phyloP scores from a whole-genome alignment of 805 yeast species.

The Metschnikowia aberdeeniae region DNA sequence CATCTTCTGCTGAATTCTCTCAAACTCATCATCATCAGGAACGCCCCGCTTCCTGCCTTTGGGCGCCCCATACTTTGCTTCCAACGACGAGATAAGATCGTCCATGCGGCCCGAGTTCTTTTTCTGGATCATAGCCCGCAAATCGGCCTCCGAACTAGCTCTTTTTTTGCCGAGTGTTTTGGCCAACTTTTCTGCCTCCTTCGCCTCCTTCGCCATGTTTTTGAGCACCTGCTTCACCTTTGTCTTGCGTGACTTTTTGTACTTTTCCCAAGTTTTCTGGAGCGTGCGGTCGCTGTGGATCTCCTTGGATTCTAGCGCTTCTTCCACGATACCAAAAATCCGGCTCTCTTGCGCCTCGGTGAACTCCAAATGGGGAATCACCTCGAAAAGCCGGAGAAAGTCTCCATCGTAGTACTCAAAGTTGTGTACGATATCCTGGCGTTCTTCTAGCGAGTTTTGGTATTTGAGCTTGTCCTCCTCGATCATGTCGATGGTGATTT shows the following conservation, averaged over 20 bases:
- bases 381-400: constrained; percentile 64
- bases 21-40: constrained; percentile 47
- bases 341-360: constrained; percentile 57
- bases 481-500: constrained; percentile 60
- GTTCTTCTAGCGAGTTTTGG: constrained; percentile 58
- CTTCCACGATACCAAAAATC: constrained; percentile 47
- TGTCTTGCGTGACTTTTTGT: constrained; percentile 46
- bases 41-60: constrained; percentile 38
- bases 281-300: constrained; percentile 32
- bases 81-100: constrained; percentile 43
- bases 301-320: constrained; percentile 33
- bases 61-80: constrained; percentile 45
- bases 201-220: constrained; percentile 58
- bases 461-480: constrained; percentile 64
- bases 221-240: constrained; percentile 47
- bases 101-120: constrained; percentile 44
- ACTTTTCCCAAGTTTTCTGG: constrained; percentile 45
- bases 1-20: constrained; percentile 33
- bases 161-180: constrained; percentile 28
- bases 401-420: constrained; percentile 64
- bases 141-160: constrained; percentile 35
- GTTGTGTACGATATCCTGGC: constrained; percentile 55
- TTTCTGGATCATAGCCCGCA: constrained; percentile 46
- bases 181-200: constrained; percentile 53
- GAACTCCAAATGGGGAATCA: constrained; percentile 72